phyloP scores from a whole-genome alignment of 2,329 filamentous ascomycete genomes.

The Chaetomium olivaceum region DNA sequence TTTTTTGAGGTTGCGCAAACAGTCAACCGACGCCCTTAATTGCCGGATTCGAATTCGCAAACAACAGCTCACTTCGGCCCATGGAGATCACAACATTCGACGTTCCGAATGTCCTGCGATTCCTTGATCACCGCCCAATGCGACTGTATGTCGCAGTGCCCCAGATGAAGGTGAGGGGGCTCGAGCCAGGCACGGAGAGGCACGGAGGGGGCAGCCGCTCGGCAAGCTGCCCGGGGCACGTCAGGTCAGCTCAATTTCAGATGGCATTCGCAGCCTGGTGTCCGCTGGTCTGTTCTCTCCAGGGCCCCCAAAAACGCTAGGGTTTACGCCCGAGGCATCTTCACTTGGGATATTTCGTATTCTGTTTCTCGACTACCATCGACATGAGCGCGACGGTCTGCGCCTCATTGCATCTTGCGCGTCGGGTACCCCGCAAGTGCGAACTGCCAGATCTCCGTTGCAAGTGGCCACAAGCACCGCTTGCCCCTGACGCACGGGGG shows the following conservation, averaged over 20 bases:
- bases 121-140: not conserved
- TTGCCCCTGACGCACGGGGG: slow-evolving; percentile 18
- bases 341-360: slow-evolving; percentile 27
- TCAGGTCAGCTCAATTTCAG: not conserved
- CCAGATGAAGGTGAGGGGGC: not conserved
- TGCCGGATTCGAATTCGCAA: not conserved
- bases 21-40: not conserved
- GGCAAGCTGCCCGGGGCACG: not conserved
- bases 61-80: not conserved
- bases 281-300: not conserved
- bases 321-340: not conserved
- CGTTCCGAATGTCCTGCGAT: not conserved
- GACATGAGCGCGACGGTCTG: slow-evolving; percentile 27
- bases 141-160: not conserved
- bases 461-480: slow-evolving; percentile 12
- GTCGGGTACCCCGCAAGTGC: slow-evolving; percentile 29
- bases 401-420: slow-evolving; percentile 28
- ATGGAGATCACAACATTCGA: not conserved
- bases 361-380: slow-evolving; percentile 3
- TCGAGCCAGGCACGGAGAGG: not conserved
- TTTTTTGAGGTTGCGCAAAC: not conserved
- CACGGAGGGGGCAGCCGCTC: not conserved
- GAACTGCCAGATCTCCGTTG: slow-evolving; percentile 22
- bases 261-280: not conserved
- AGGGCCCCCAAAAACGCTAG: not conserved